Evolutionary conservation across 2,329 filamentous ascomycete genomes (phyloP).

Genomic region (Pseudogymnoascus destructans): DNA sequence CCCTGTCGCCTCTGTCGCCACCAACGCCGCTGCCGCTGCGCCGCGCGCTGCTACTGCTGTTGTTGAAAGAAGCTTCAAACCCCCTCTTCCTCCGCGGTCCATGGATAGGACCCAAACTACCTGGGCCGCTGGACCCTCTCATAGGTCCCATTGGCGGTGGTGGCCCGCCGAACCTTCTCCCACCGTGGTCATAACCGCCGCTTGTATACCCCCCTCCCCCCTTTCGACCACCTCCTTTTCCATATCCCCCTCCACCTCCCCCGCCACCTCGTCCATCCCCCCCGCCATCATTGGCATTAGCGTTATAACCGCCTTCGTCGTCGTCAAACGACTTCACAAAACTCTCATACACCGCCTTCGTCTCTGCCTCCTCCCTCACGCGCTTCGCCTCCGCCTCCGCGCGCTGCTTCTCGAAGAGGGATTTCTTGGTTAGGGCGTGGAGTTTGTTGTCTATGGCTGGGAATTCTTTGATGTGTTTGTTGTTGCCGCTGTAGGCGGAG

Average conservation of each 20-base stretch:
- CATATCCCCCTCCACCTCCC: slow-evolving; percentile 14
- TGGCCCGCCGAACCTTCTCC: not conserved
- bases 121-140: slow-evolving; percentile 47
- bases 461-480: slow-evolving; percentile 34
- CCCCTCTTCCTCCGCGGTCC: slow-evolving; percentile 41
- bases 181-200: not conserved
- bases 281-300: slow-evolving; percentile 14
- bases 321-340: slow-evolving; percentile 70
- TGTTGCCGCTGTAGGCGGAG: not conserved
- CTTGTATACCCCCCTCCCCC: slow-evolving; percentile 13
- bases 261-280: slow-evolving; percentile 16
- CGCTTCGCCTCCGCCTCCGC: slow-evolving; percentile 84
- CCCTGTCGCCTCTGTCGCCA: not conserved
- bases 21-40: not conserved
- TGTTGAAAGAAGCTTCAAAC: slow-evolving; percentile 33
- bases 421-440: slow-evolving; percentile 68
- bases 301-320: slow-evolving; percentile 31
- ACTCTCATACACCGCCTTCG: slow-evolving; percentile 72
- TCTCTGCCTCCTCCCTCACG: slow-evolving; percentile 71
- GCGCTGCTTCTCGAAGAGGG: slow-evolving; percentile 76
- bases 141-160: slow-evolving; percentile 19
- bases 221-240: slow-evolving; percentile 17
- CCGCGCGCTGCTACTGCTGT: not conserved
- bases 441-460: slow-evolving; percentile 66
- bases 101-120: slow-evolving; percentile 44